phyloP scores from a whole-genome alignment of 2,329 filamentous ascomycete species.

The Lasiodiplodia hormozganensis region DNA sequence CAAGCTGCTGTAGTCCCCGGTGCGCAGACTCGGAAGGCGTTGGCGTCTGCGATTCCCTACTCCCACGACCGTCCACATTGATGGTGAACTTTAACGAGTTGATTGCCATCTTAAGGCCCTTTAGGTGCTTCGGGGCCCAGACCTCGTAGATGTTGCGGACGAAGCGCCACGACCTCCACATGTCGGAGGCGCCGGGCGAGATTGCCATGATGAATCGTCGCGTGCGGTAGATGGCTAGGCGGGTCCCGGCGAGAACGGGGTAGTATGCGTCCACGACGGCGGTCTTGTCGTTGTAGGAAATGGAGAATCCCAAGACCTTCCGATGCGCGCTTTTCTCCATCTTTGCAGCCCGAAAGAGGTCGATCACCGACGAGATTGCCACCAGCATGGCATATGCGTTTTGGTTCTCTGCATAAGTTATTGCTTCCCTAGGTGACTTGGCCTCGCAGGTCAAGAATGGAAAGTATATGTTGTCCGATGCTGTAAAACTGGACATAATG shows the following conservation, averaged over 20 bases:
- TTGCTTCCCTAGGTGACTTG: neutral
- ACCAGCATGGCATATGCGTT: neutral
- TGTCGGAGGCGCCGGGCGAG: neutral
- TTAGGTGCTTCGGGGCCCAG: neutral
- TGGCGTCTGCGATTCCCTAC: neutral
- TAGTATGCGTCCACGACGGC: neutral
- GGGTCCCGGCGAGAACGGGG: neutral
- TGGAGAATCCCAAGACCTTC: neutral
- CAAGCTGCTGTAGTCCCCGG: neutral
- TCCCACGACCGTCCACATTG: neutral
- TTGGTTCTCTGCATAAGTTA: neutral
- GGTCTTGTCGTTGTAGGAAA: neutral
- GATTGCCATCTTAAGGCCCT: neutral
- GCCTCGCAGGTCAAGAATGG: neutral
- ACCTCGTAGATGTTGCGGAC: constrained; percentile 1
- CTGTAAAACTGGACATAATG: neutral
- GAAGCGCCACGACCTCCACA: neutral
- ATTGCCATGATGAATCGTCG: neutral
- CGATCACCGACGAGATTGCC: neutral
- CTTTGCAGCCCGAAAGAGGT: neutral
- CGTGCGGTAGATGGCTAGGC: neutral
- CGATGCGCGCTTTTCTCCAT: neutral
- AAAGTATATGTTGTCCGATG: neutral
- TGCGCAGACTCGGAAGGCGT: neutral
- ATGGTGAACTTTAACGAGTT: neutral